Evolutionary conservation across 2,329 filamentous ascomycete species (phyloP), one percentile per base, ranked within the genome.

Genomic region (Cladophialophora chaetospira): DNA sequence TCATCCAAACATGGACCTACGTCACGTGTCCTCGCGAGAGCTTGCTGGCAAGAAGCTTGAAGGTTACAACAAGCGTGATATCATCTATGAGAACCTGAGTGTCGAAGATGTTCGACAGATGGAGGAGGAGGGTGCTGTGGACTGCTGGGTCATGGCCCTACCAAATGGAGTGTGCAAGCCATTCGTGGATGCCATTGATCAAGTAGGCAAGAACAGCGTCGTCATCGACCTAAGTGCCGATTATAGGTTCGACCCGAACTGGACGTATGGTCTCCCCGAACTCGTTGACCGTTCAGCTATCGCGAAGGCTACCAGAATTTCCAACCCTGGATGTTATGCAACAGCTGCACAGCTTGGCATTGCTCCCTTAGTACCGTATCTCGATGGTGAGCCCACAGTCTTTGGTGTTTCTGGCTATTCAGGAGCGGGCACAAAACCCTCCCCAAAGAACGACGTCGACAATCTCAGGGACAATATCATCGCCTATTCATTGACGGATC

Each of bases 121-220:
- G 83, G 89, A 94, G 61, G 86, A 88, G 71, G 85, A 87, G 28
- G 88, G 89, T 49, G 84, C 92, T 68, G 86, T 97, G 47, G 93
- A 97, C 77, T 94, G 89, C 76, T 97, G 92, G 92, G 89, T 97
- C 42, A 94, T 97, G 89, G 94, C 94, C 31, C 84, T 97, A 26
- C 94, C 93, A 42, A 99, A 97, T 69, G 89, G 90, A 60, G 91
- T 96, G 47, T 97, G 91, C 83, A 89, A 91, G 76, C 92, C 94
- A 0, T 99, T 88, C 66, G 88, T 97, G 8, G 90, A 97, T 63
- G 93, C 93, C 5, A 84, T 97, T 51, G 84, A 92, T 66, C 82
- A 88, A 68, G 84, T 82, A 28, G 84, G 84, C 56, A 77, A 80
- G 67, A 82, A 82, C 61, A 91, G 88, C 66, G 79, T 97, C 36